Evolutionary conservation across 495 filamentous ascomycete genomes (phyloP).

Genomic region (Aspergillus hancockii): DNA sequence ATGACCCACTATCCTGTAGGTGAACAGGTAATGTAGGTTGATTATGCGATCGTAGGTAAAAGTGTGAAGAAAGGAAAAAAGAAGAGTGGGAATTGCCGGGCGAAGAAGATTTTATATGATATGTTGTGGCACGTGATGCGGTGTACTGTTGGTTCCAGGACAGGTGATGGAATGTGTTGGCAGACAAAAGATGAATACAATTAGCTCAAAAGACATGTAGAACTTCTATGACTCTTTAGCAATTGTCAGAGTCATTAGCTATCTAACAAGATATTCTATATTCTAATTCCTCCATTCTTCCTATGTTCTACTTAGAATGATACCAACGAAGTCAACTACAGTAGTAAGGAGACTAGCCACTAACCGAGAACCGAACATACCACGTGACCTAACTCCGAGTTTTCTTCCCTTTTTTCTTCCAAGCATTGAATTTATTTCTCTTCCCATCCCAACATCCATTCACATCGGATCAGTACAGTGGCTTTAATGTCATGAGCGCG

Average conservation of each 20-base stretch:
- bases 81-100: conserved; percentile 3
- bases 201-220: neutral
- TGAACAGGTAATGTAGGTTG: conserved; percentile 49
- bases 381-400: neutral
- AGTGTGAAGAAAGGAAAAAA: conserved; percentile 44
- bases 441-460: neutral
- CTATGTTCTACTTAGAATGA: neutral
- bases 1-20: conserved; percentile 54
- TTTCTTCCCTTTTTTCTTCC: conserved; percentile 2
- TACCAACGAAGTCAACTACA: neutral
- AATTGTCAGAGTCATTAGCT: neutral
- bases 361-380: neutral
- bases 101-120: conserved; percentile 26
- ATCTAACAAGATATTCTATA: neutral
- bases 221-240: neutral
- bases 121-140: conserved; percentile 22
- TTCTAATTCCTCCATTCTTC: neutral
- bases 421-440: neutral
- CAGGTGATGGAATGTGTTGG: neutral
- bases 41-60: conserved; percentile 54
- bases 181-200: neutral
- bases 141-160: neutral
- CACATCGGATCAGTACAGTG: neutral
- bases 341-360: neutral
- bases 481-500: neutral